Evolutionary conservation across 345 rosid genomes (phyloP), one percentile per base, ranked within the genome.

Genomic region (Bruguiera parviflora): DNA sequence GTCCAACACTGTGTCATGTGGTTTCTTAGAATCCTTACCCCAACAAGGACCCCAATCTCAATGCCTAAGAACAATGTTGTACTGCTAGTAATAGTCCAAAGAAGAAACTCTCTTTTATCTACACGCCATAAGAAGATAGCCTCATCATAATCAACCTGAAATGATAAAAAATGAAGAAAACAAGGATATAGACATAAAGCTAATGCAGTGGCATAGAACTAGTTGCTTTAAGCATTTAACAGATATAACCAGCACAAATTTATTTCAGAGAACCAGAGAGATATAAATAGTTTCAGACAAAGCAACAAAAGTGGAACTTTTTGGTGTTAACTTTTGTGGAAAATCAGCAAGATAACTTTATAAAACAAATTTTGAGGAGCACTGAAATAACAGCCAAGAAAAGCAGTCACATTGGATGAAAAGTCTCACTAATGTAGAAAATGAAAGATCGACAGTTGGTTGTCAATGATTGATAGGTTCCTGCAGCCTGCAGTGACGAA

Each of bases 31-130:
- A 55, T 39, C 77, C 98, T 81, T 79, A 96, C 99, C 84, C 99
- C 99, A 68, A 90, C 79, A 81, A 96, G 92, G 79, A 92, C 98
- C 58, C 99, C 99, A 24, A 96, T 90, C 87, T 96, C 99, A 68
- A 96, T 96, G 58, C 98, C 95, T 0, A 96, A 85, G 83, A 96
- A 90, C 85, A 96, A 81, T 49, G 98, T 96, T 53, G 92, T 79
- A 27, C 84, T 68, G 65, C 84, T 76, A 65, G 99, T 96, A 73
- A 96, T 81, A 66, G 78, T 82, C 99, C 99, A 96, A 71, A 96
- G 98, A 70, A 87, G 82, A 92, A 96, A 90, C 83, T 96, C 98
- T 74, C 86, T 90, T 87, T 96, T 96, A 72, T 92, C 97, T 67
- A 96, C 91, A 67, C 73, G 88, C 99, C 99, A 96, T 71, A 96